Conservation (phyloP, 129 eudicot genomes). For the Calendula officinalis region DNA sequence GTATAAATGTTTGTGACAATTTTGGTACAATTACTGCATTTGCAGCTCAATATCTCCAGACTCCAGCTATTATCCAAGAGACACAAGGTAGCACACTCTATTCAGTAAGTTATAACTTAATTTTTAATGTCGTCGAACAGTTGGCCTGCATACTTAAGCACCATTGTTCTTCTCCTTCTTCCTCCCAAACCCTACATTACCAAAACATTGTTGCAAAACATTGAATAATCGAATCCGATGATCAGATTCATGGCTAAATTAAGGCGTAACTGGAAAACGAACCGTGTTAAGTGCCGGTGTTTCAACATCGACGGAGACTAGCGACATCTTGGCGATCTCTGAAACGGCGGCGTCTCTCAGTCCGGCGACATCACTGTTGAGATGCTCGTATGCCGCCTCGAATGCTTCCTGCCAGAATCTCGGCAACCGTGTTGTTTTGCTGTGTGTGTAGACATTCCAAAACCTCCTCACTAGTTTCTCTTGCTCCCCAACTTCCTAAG, state of each 20-base stretch:
- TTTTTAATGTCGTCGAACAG: slow-evolving; percentile 29
- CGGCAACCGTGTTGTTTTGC: slow-evolving; percentile 49
- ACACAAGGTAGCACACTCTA: slow-evolving; percentile 14
- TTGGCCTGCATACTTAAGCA: slow-evolving; percentile 12
- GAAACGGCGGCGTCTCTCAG: slow-evolving; percentile 53
- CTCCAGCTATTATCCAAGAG: slow-evolving; percentile 21
- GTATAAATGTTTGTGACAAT: slow-evolving; percentile 26
- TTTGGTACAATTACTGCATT: slow-evolving; percentile 25
- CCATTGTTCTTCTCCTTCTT: slow-evolving; percentile 21
- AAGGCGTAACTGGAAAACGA: slow-evolving; percentile 6
- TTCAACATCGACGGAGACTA: slow-evolving; percentile 43
- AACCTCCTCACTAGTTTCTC: slow-evolving; percentile 79
- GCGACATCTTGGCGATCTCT: slow-evolving; percentile 83
- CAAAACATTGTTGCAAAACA: not conserved
- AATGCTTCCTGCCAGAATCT: slow-evolving; percentile 82
- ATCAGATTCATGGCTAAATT: not conserved
- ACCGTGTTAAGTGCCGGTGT: slow-evolving; percentile 36
- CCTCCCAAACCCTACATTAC: slow-evolving; percentile 17
- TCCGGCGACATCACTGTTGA: slow-evolving; percentile 53
- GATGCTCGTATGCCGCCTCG: slow-evolving; percentile 77
- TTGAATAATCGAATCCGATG: not conserved
- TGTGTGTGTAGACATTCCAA: slow-evolving; percentile 83
- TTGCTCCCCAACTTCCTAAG: slow-evolving; percentile 79
- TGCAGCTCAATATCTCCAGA: slow-evolving; percentile 23
- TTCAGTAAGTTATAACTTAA: slow-evolving; percentile 13